These are phyloP conservation scores for Suillus subalutaceus DNA, from an alignment of 768 basidiomycete species.

Conservation along the genomic window DNA sequence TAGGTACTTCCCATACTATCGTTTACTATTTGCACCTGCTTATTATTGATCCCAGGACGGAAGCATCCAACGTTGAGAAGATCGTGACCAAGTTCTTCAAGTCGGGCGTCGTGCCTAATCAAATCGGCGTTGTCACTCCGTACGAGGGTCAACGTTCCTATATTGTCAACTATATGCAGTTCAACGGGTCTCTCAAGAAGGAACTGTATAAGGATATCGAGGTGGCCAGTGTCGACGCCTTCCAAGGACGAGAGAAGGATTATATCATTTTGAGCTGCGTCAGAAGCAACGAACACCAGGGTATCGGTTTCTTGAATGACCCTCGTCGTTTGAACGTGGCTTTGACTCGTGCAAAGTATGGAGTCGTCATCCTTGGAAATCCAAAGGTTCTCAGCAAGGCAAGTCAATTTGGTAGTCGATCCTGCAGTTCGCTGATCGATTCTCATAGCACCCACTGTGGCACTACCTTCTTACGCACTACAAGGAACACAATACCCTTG, in stretches of 20 bases:
- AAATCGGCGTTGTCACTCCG: conserved; percentile 99
- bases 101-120: conserved; percentile 91
- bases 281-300: conserved; percentile 98
- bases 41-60: conserved; percentile 61
- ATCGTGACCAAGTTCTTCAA: conserved; percentile 99
- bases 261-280: conserved; percentile 99
- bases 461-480: conserved; percentile 98
- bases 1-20: conserved; percentile 48
- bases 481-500: conserved; percentile 94
- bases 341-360: conserved; percentile 96
- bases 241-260: conserved; percentile 99
- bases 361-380: conserved; percentile 99
- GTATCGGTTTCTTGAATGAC: conserved; percentile 99
- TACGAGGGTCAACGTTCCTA: conserved; percentile 99
- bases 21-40: conserved; percentile 10
- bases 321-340: conserved; percentile 96
- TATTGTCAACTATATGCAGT: conserved; percentile 99
- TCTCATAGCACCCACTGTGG: conserved; percentile 90
- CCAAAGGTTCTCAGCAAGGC: conserved; percentile 99
- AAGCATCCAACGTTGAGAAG: conserved; percentile 99
- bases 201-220: conserved; percentile 99
- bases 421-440: conserved; percentile 16
- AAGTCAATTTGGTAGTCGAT: conserved; percentile 23
- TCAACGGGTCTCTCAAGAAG: conserved; percentile 99
- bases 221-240: conserved; percentile 98